Evolutionary conservation across 2,329 filamentous ascomycete species (phyloP).

Genomic region (Aspergillus persii): DNA sequence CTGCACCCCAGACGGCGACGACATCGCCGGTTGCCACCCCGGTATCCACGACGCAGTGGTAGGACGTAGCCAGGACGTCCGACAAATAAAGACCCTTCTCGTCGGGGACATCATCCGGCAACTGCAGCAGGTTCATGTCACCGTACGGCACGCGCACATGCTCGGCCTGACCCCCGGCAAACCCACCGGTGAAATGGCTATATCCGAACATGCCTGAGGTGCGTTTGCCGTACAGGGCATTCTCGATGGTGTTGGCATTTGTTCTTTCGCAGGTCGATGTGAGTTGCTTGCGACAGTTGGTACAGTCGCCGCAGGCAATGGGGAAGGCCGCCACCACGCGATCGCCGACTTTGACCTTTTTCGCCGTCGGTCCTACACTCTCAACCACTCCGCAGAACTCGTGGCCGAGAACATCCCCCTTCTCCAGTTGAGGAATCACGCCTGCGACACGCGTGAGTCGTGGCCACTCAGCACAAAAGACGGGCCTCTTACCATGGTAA

Average conservation of each 20-base stretch:
- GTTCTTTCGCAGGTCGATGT: conserved; percentile 79
- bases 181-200: conserved; percentile 76
- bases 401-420: conserved; percentile 66
- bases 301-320: conserved; percentile 68
- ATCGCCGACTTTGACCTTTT: conserved; percentile 57
- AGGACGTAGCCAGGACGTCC: conserved; percentile 76
- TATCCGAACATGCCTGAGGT: conserved; percentile 63
- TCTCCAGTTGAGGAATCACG: conserved; percentile 57
- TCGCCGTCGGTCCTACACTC: conserved; percentile 55
- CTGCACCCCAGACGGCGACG: conserved; percentile 84
- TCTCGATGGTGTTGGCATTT: conserved; percentile 68
- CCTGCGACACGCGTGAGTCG: conserved; percentile 25
- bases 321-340: conserved; percentile 84
- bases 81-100: conserved; percentile 81
- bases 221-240: conserved; percentile 74
- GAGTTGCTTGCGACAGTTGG: conserved; percentile 74
- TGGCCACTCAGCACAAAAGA: background rate
- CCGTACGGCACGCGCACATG: conserved; percentile 79
- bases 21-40: conserved; percentile 73
- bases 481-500: conserved; percentile 34
- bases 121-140: conserved; percentile 75
- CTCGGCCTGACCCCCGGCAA: conserved; percentile 83
- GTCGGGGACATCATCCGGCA: conserved; percentile 76
- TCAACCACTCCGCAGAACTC: conserved; percentile 55
- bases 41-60: conserved; percentile 80